These are phyloP conservation scores for Aspergillus ellipticus DNA, from an alignment of 495 filamentous ascomycete species.

Conservation along the genomic window DNA sequence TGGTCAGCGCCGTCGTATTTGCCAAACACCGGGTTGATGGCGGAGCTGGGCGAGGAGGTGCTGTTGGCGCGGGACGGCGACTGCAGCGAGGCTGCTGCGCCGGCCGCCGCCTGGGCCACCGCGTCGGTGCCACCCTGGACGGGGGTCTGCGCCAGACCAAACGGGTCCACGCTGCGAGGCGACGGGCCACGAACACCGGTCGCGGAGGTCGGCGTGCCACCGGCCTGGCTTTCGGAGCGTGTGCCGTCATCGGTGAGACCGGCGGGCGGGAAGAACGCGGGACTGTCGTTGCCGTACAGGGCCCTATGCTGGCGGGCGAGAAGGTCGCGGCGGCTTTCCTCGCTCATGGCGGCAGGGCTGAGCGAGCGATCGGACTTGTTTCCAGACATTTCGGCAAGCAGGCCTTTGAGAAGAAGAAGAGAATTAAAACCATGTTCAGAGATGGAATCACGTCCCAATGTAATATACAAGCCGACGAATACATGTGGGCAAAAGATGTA, in stretches of 20 bases:
- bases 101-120: constrained; percentile 30
- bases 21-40: constrained; percentile 57
- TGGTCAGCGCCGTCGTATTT: constrained; percentile 64
- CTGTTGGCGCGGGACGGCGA: constrained; percentile 79
- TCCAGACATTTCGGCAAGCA: constrained; percentile 76
- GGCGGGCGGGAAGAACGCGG: constrained; percentile 54
- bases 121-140: constrained; percentile 35
- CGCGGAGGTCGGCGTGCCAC: constrained; percentile 51
- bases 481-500: constrained; percentile 33
- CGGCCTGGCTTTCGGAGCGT: constrained; percentile 56
- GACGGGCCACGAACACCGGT: constrained; percentile 53
- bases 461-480: constrained; percentile 50
- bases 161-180: constrained; percentile 62
- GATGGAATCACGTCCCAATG: constrained; percentile 32
- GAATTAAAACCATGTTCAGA: constrained; percentile 47
- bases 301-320: constrained; percentile 93
- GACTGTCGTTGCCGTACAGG: constrained; percentile 76
- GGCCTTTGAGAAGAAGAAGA: constrained; percentile 55
- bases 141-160: constrained; percentile 47
- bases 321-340: constrained; percentile 93
- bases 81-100: constrained; percentile 47
- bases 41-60: constrained; percentile 70
- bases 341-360: constrained; percentile 87
- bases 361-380: constrained; percentile 86
- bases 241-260: constrained; percentile 62